Evolutionary conservation across 768 basidiomycete species (phyloP).

Genomic region (Boletales sp.): DNA sequence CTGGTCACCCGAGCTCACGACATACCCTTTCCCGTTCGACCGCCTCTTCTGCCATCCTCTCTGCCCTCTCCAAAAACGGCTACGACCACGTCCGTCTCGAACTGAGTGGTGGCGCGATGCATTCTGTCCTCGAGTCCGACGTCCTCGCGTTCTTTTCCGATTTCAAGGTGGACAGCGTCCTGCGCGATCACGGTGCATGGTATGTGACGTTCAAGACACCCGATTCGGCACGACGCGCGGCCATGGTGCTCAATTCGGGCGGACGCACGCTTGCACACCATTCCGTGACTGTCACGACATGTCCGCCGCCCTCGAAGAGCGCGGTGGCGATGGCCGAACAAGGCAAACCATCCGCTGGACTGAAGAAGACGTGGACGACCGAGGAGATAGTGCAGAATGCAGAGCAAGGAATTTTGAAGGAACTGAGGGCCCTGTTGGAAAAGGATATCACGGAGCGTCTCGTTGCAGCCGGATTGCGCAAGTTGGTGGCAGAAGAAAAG

Average conservation of each 20-base stretch:
- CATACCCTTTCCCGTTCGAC: slow-evolving; percentile 20
- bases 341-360: slow-evolving; percentile 27
- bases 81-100: slow-evolving; percentile 65
- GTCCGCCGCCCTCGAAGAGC: slow-evolving; percentile 33
- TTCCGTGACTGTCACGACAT: slow-evolving; percentile 51
- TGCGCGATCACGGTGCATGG: slow-evolving; percentile 68
- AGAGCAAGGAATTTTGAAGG: slow-evolving; percentile 50
- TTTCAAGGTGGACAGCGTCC: slow-evolving; percentile 70
- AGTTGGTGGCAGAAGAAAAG: slow-evolving; percentile 53
- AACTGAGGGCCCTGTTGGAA: slow-evolving; percentile 53
- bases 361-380: slow-evolving; percentile 49
- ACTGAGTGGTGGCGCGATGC: slow-evolving; percentile 41
- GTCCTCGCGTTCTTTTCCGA: slow-evolving; percentile 65
- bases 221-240: slow-evolving; percentile 63
- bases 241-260: slow-evolving; percentile 53
- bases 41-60: slow-evolving; percentile 22
- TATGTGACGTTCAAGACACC: slow-evolving; percentile 75
- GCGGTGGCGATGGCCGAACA: slow-evolving; percentile 29
- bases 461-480: slow-evolving; percentile 50
- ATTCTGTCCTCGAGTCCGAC: slow-evolving; percentile 59
- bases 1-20: slow-evolving; percentile 30
- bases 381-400: slow-evolving; percentile 54
- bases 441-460: slow-evolving; percentile 65
- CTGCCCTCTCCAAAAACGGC: slow-evolving; percentile 57
- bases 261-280: slow-evolving; percentile 56